Conservation (phyloP, 2,329 filamentous ascomycete genomes). For the Venturia aucupariae region DNA sequence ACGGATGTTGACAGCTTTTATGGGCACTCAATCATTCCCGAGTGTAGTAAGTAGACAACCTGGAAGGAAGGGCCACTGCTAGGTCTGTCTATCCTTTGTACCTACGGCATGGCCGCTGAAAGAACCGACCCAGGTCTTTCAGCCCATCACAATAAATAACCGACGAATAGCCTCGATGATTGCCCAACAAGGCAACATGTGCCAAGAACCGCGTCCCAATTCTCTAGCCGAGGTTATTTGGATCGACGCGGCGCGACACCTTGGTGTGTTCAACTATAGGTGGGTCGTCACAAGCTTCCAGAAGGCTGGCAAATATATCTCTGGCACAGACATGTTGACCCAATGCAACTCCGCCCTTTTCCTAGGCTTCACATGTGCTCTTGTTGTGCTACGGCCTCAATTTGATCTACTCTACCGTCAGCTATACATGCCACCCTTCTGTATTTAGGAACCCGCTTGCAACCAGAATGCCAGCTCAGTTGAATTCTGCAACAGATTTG, state of each 20-base stretch:
- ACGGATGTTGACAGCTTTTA: too few relatives aligned
- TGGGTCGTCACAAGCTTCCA: constrained; percentile 6
- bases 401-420: background rate
- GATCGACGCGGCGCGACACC: background rate
- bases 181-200: too few relatives aligned
- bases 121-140: too few relatives aligned
- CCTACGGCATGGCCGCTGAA: too few relatives aligned
- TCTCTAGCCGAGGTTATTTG: background rate
- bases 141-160: too few relatives aligned
- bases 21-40: too few relatives aligned
- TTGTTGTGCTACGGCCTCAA: background rate
- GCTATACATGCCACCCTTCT: background rate
- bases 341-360: background rate
- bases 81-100: too few relatives aligned
- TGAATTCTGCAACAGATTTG: background rate
- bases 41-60: too few relatives aligned
- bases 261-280: background rate
- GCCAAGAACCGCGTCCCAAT: background rate
- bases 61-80: too few relatives aligned
- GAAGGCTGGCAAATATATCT: constrained; percentile 1
- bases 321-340: background rate
- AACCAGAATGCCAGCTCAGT: background rate
- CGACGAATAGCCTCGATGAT: too few relatives aligned
- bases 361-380: background rate
- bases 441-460: background rate